A percentile compares a stretch with the other conserved stretches of the same genome.
Conservation (phyloP, 1,284 basidiomycete species). For the Phellinidium pouzarii region DNA sequence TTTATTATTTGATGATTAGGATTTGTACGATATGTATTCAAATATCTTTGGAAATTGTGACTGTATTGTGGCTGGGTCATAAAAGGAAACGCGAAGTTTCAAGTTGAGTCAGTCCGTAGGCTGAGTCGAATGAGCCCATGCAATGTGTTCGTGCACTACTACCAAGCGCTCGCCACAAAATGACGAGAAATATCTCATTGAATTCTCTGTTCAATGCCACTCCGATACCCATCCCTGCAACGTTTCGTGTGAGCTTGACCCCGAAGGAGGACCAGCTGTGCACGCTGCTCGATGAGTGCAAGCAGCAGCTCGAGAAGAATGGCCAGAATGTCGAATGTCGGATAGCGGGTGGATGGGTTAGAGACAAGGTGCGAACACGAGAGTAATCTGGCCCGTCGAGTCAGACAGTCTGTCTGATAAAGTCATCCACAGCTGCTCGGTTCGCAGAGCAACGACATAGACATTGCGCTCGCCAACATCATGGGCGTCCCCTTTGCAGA, state of each 20-base stretch:
- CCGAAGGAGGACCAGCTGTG: conserved; percentile 54
- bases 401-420: conserved; percentile 13
- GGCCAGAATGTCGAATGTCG: conserved; percentile 62
- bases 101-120: no score
- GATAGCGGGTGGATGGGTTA: conserved; percentile 94
- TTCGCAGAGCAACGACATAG: conserved; percentile 85
- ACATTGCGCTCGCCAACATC: conserved; percentile 84
- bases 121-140: conserved; percentile 4
- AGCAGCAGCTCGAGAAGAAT: conserved; percentile 44
- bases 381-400: conserved; percentile 7
- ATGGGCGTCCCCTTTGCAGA: conserved; percentile 91
- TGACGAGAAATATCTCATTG: conserved; percentile 11
- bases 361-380: conserved; percentile 78
- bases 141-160: conserved; percentile 5
- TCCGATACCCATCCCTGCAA: conserved; percentile 8
- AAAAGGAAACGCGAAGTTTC: background rate
- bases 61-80: background rate
- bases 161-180: conserved; percentile 1
- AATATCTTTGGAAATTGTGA: background rate
- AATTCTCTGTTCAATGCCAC: conserved; percentile 8
- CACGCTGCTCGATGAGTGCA: conserved; percentile 63
- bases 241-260: conserved; percentile 39
- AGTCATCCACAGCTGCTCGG: conserved; percentile 63
- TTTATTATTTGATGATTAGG: no score
- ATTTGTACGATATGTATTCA: background rate